Percentiles rank a stretch among this genome's conserved stretches.
Evolutionary conservation across 805 yeast genomes (phyloP).

Genomic region (Candida caryicola): DNA sequence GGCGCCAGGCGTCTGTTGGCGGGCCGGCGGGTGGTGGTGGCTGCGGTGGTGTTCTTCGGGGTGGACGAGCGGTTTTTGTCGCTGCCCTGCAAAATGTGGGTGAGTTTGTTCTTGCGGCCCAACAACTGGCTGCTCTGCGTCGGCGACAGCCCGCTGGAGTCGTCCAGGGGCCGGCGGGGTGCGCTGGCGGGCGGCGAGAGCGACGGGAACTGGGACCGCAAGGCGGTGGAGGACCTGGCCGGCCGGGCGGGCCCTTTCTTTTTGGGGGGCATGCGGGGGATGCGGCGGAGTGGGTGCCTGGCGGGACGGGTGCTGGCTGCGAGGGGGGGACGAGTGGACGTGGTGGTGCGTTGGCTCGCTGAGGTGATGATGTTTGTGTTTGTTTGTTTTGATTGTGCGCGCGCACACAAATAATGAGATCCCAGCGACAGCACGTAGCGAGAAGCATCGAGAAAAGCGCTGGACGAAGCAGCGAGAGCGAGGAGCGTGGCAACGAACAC

Average conservation of each 20-base stretch:
- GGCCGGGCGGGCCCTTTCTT: not conserved
- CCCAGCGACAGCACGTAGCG: too few species aligned
- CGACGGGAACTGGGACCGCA: not conserved
- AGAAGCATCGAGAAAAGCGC: too few species aligned
- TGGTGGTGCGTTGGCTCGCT: too few species aligned
- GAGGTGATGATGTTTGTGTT: too few species aligned
- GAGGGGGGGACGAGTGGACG: not conserved
- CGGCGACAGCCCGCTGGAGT: not conserved
- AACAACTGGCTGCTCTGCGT: slow-evolving; percentile 10
- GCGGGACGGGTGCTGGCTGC: not conserved
- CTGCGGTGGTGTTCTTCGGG: not conserved
- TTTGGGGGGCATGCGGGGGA: not conserved
- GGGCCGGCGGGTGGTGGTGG: not conserved
- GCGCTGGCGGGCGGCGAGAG: not conserved
- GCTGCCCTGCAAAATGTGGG: slow-evolving; percentile 12
- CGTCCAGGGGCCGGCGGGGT: not conserved
- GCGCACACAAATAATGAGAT: too few species aligned
- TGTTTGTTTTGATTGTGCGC: too few species aligned
- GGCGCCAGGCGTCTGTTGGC: not conserved
- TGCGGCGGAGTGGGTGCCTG: too few species aligned
- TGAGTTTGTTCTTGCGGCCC: slow-evolving; percentile 19
- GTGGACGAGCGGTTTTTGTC: not conserved
- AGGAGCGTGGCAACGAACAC: too few species aligned
- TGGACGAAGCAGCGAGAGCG: too few species aligned
- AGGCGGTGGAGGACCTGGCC: not conserved